These are phyloP conservation scores for Castanospermum australe DNA, from an alignment of 306 rosid species.

Conservation along the genomic window DNA sequence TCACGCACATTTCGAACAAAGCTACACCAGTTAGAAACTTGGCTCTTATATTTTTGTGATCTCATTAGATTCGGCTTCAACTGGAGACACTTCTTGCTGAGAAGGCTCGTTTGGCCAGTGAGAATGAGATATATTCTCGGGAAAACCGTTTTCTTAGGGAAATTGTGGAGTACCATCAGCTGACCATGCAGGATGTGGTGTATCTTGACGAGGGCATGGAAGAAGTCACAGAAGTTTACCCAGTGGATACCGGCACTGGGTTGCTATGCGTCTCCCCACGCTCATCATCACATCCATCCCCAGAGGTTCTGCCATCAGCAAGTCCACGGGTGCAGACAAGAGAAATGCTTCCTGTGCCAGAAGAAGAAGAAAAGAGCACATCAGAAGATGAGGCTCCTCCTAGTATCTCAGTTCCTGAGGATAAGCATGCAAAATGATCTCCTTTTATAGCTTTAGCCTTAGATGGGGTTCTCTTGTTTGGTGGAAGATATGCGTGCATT, in stretches of 20 bases:
- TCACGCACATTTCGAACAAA: no score
- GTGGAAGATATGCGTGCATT: conserved; percentile 26
- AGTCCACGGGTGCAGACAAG: conserved; percentile 21
- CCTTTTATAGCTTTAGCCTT: conserved; percentile 41
- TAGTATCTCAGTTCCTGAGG: conserved; percentile 23
- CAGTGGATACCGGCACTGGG: conserved; percentile 36
- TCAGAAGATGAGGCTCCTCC: conserved; percentile 38
- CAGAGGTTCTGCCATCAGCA: conserved; percentile 28
- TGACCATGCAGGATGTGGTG: conserved; percentile 94
- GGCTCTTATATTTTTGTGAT: conserved; percentile 12
- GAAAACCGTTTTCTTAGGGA: conserved; percentile 96
- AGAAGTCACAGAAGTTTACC: conserved; percentile 84
- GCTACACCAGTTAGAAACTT: not conserved
- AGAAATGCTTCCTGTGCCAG: conserved; percentile 39
- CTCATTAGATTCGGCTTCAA: conserved; percentile 77
- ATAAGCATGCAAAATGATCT: conserved; percentile 42
- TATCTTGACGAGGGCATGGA: conserved; percentile 84
- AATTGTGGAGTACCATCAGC: conserved; percentile 94
- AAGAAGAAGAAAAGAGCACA: conserved; percentile 37
- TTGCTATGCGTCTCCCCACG: conserved; percentile 48
- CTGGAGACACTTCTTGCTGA: conserved; percentile 92
- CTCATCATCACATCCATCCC: conserved; percentile 44
- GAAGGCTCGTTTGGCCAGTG: conserved; percentile 86
- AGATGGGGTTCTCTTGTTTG: conserved; percentile 28
- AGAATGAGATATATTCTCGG: conserved; percentile 80